Evolutionary conservation across 768 basidiomycete genomes (phyloP).

Genomic region (Harrya chromipes): DNA sequence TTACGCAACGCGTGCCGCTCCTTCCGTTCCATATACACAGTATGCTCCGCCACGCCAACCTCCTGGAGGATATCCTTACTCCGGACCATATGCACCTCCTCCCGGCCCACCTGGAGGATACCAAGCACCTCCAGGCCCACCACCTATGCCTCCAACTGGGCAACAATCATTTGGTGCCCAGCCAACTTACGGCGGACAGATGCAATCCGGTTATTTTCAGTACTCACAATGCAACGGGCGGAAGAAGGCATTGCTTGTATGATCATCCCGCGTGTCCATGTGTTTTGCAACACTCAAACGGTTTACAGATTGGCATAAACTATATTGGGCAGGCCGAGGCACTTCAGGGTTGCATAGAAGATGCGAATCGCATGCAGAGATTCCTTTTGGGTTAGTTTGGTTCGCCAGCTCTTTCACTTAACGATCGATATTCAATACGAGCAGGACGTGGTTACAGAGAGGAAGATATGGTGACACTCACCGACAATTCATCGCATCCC

Average conservation of each 20-base stretch:
- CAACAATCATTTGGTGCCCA: conserved; percentile 65
- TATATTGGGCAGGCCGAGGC: conserved; percentile 68
- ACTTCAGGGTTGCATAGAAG: conserved; percentile 87
- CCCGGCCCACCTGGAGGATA: conserved; percentile 15
- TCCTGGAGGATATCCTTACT: conserved; percentile 8
- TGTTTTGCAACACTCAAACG: not conserved
- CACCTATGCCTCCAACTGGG: conserved; percentile 51
- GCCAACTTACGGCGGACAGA: conserved; percentile 43
- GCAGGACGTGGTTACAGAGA: conserved; percentile 52
- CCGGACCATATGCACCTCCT: conserved; percentile 12
- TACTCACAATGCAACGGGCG: conserved; percentile 88
- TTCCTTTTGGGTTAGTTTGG: conserved; percentile 66
- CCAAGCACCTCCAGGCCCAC: conserved; percentile 31
- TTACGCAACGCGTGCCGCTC: conserved; percentile 9
- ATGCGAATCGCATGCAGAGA: conserved; percentile 74
- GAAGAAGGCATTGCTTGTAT: conserved; percentile 84
- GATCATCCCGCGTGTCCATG: conserved; percentile 23
- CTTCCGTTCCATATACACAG: conserved; percentile 6
- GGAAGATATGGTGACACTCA: conserved; percentile 84
- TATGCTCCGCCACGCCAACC: conserved; percentile 18
- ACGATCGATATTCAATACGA: not conserved
- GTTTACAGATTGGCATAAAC: conserved; percentile 79
- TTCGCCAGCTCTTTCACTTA: not conserved
- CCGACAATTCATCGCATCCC: conserved; percentile 66
- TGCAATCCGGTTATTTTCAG: conserved; percentile 67